A percentile compares a stretch with the other conserved stretches of the same genome.
These are phyloP conservation scores for Irpex lacteus DNA, from an alignment of 1,284 basidiomycete species.

Conservation along the genomic window DNA sequence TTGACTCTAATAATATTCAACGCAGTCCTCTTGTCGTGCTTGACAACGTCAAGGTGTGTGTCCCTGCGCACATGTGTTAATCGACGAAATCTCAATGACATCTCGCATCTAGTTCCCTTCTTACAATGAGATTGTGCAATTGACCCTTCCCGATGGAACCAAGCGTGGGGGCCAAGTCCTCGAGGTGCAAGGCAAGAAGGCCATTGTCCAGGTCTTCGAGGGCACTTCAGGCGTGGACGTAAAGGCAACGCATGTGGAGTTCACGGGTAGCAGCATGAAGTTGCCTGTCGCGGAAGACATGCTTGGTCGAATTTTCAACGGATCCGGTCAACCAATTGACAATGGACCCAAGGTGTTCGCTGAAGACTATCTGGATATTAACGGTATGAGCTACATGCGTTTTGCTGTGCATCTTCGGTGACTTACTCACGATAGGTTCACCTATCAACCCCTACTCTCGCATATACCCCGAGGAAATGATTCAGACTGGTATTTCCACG, in stretches of 20 bases:
- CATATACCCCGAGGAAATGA: slow-evolving; percentile 99
- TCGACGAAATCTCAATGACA: slow-evolving; percentile 9
- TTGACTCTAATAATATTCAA: slow-evolving; percentile 18
- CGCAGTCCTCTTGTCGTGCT: slow-evolving; percentile 89
- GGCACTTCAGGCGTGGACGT: slow-evolving; percentile 98
- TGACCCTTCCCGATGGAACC: slow-evolving; percentile 95
- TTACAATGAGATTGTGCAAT: slow-evolving; percentile 99
- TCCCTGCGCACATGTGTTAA: not conserved
- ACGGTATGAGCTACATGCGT: slow-evolving; percentile 53
- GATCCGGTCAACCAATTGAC: slow-evolving; percentile 97
- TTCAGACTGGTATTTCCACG: slow-evolving; percentile 99
- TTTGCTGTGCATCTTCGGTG: not conserved
- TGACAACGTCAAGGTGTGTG: slow-evolving; percentile 93
- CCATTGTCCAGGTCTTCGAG: slow-evolving; percentile 99
- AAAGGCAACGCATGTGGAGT: slow-evolving; percentile 95
- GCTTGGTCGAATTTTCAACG: slow-evolving; percentile 99
- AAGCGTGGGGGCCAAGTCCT: slow-evolving; percentile 97
- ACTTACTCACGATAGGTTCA: slow-evolving; percentile 58
- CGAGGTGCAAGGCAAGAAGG: slow-evolving; percentile 98
- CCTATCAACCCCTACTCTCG: slow-evolving; percentile 99
- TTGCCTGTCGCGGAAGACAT: slow-evolving; percentile 99
- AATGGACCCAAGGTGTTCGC: slow-evolving; percentile 99
- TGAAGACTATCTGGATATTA: slow-evolving; percentile 99
- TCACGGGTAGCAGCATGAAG: slow-evolving; percentile 98
- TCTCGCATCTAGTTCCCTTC: slow-evolving; percentile 77